Percentiles rank a stretch among this genome's conserved stretches.
These are phyloP conservation scores for Trichoderma parareesei DNA, from an alignment of 495 filamentous ascomycete genomes.

Conservation along the genomic window DNA sequence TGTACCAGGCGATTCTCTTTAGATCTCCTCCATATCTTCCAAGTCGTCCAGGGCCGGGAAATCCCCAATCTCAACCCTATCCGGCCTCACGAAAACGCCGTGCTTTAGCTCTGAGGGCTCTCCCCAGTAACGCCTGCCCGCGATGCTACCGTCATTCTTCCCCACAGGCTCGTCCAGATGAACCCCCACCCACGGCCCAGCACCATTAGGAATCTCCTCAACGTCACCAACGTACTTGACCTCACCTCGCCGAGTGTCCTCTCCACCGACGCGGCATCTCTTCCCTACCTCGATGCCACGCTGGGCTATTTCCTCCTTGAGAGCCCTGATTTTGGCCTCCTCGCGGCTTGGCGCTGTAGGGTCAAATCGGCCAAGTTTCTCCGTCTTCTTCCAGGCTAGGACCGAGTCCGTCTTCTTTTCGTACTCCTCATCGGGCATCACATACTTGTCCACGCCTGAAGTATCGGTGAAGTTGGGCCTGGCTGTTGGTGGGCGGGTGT, in stretches of 20 bases:
- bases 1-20: neutral
- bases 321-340: slow-evolving; percentile 57
- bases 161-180: slow-evolving; percentile 79
- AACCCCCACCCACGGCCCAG: slow-evolving; percentile 77
- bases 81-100: slow-evolving; percentile 83
- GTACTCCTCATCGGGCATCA: slow-evolving; percentile 73
- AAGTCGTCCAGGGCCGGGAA: slow-evolving; percentile 66
- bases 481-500: slow-evolving; percentile 63
- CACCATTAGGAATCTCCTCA: slow-evolving; percentile 62
- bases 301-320: slow-evolving; percentile 55
- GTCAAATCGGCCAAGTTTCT: slow-evolving; percentile 92
- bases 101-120: slow-evolving; percentile 52
- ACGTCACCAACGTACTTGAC: slow-evolving; percentile 78
- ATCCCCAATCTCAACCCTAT: slow-evolving; percentile 82
- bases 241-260: slow-evolving; percentile 71
- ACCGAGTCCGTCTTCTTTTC: slow-evolving; percentile 77
- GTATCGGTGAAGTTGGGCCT: slow-evolving; percentile 70
- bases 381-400: slow-evolving; percentile 83
- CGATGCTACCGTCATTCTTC: slow-evolving; percentile 82
- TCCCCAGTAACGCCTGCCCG: slow-evolving; percentile 70
- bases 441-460: slow-evolving; percentile 76
- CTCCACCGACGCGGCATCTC: slow-evolving; percentile 53
- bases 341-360: slow-evolving; percentile 67
- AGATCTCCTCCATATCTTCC: slow-evolving; percentile 86
- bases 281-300: slow-evolving; percentile 58